These are phyloP conservation scores for Cercospora brassicicola DNA, from an alignment of 2,329 filamentous ascomycete species.

Conservation along the genomic window DNA sequence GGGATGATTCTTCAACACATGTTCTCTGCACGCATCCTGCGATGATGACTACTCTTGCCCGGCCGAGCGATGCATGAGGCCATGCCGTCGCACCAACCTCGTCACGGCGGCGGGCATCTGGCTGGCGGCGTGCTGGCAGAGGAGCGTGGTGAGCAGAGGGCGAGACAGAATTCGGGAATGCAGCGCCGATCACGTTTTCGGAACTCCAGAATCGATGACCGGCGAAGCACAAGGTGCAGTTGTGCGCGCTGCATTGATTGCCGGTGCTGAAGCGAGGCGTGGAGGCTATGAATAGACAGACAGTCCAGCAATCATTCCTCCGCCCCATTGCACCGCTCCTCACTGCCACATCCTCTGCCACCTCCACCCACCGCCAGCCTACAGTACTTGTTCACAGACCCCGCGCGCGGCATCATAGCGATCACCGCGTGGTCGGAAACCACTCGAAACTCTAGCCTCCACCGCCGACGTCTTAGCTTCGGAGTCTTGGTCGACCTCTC, in stretches of 20 bases:
- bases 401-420: background rate
- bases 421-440: background rate
- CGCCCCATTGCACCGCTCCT: background rate
- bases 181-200: conserved; percentile 3
- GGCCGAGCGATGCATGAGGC: background rate
- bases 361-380: background rate
- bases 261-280: background rate
- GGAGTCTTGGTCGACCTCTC: background rate
- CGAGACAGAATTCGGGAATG: background rate
- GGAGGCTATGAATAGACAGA: background rate
- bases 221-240: background rate
- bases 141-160: background rate
- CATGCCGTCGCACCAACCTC: background rate
- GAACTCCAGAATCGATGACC: conserved; percentile 9
- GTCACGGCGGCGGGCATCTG: background rate
- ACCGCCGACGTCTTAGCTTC: conserved; percentile 1
- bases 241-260: background rate
- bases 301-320: background rate
- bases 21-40: background rate
- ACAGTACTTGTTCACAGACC: too few relatives aligned
- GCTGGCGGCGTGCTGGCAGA: background rate
- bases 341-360: background rate
- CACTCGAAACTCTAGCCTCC: background rate
- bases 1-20: background rate
- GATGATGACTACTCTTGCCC: too few relatives aligned